Evolutionary conservation across 2,329 filamentous ascomycete genomes (phyloP), one percentile per base, ranked within the genome.

Genomic region (Aspergillus ochraceoroseus): DNA sequence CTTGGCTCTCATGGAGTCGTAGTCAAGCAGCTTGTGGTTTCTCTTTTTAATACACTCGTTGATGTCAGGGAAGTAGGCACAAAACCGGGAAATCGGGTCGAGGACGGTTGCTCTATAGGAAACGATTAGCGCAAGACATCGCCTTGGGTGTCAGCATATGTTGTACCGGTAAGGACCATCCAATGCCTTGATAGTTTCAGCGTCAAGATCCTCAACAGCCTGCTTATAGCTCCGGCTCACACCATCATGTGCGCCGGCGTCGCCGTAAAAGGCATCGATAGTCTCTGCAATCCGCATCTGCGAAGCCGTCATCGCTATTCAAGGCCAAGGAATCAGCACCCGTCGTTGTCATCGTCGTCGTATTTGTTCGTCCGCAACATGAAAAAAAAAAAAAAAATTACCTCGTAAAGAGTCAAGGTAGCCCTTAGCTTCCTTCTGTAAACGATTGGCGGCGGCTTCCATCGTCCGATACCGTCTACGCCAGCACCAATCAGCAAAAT

Each of bases 11-110:
- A 96, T 82, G 12, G 89, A 81, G 65, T 98, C 92, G 72, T 98
- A 98, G 70, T 98, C 94, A 54, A 96, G 85, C 42, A 96, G 83
- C 69, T 98, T 98, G 77, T 98, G 86, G 59, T 94, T 85, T 58
- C 94, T 87, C 73, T 98, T 98, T 72, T 96, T 98, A 69, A 98
- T 95, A 68, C 90, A 95, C 71, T 95, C 88, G 69, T 98, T 98
- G 62, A 98, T 89, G 65, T 98, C 92, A 22, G 92, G 90, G 67
- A 98, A 98, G 72, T 98, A 98, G 53, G 87, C 87, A 71, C 90
- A 96, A 73, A 96, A 98, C 51, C 89, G 80, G 49, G 83, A 83
- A 63, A 98, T 98, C 28, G 92, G 92, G 56, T 98, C 92, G 32
- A 98, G 77, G 18, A 98, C 92, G 4, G 92, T 96, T 29, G 85